phyloP scores from a whole-genome alignment of 2,329 filamentous ascomycete species.

The Hysterium pulicare region DNA sequence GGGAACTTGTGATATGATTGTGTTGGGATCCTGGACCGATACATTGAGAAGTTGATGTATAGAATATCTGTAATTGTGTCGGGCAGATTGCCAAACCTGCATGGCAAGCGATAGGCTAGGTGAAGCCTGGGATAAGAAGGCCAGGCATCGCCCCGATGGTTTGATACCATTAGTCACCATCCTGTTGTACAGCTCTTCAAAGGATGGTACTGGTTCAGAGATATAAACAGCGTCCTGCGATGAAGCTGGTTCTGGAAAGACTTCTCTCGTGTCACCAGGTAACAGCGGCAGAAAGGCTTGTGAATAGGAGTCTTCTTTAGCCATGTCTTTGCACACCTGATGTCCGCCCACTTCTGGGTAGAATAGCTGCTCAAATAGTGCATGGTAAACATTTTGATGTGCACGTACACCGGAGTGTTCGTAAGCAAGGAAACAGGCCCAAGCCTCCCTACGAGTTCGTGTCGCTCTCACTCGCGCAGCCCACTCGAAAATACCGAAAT shows the following conservation, averaged over 20 bases:
- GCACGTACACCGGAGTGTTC: slow-evolving; percentile 41
- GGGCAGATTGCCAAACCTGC: slow-evolving; percentile 17
- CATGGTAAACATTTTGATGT: slow-evolving; percentile 48
- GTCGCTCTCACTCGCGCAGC: slow-evolving; percentile 57
- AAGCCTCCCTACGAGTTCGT: slow-evolving; percentile 60
- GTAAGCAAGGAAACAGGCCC: slow-evolving; percentile 61
- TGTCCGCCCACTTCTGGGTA: slow-evolving; percentile 26
- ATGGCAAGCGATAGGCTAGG: slow-evolving; percentile 19
- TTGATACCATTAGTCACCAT: slow-evolving; percentile 54
- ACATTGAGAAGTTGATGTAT: slow-evolving; percentile 21
- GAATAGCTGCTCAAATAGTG: slow-evolving; percentile 57
- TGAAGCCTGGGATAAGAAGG: slow-evolving; percentile 50
- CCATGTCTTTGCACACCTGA: slow-evolving; percentile 26
- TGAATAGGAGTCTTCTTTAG: slow-evolving; percentile 20
- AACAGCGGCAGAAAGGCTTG: too few species aligned
- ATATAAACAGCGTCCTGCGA: slow-evolving; percentile 63
- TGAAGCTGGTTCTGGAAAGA: slow-evolving; percentile 55
- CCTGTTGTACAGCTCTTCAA: slow-evolving; percentile 56
- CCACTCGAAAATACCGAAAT: slow-evolving; percentile 46
- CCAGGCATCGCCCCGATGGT: slow-evolving; percentile 51
- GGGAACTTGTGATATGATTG: slow-evolving; percentile 7
- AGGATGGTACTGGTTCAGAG: slow-evolving; percentile 58
- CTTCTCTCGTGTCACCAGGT: slow-evolving; percentile 60
- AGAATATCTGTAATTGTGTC: slow-evolving; percentile 16
- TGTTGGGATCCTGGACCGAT: slow-evolving; percentile 7